phyloP scores from a whole-genome alignment of 306 rosid species.

The Benincasa hispida region DNA sequence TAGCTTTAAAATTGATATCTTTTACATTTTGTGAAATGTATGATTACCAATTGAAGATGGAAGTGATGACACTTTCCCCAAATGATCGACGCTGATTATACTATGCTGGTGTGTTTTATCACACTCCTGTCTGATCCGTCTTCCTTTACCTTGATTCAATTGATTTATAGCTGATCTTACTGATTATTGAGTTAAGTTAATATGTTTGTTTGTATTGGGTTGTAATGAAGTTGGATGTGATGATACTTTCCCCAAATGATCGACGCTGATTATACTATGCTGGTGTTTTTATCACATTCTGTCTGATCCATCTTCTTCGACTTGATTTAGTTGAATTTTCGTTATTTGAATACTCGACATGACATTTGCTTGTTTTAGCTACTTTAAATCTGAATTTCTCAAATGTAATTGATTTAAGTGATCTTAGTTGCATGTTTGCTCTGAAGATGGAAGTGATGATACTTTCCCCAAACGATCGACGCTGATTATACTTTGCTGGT shows the following conservation, averaged over 20 bases:
- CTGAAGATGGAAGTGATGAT: conserved; percentile 1
- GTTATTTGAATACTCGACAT: too few relatives aligned
- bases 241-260: conserved; percentile 8
- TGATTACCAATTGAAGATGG: neutral
- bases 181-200: neutral
- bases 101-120: conserved; percentile 1
- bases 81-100: conserved; percentile 10
- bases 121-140: conserved; percentile 3
- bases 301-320: neutral
- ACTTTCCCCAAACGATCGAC: conserved; percentile 9
- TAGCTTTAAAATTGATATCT: neutral
- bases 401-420: neutral
- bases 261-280: conserved; percentile 8
- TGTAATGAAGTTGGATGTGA: neutral
- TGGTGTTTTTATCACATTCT: neutral
- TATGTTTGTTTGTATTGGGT: neutral
- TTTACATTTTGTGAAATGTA: neutral
- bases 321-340: neutral
- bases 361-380: too few relatives aligned
- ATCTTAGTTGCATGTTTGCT: neutral
- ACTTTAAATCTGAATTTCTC: too few relatives aligned
- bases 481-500: conserved; percentile 1
- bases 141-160: neutral
- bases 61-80: conserved; percentile 9
- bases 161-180: too few relatives aligned